phyloP scores from a whole-genome alignment of 2,329 filamentous ascomycete species.

The Scedosporium boydii region DNA sequence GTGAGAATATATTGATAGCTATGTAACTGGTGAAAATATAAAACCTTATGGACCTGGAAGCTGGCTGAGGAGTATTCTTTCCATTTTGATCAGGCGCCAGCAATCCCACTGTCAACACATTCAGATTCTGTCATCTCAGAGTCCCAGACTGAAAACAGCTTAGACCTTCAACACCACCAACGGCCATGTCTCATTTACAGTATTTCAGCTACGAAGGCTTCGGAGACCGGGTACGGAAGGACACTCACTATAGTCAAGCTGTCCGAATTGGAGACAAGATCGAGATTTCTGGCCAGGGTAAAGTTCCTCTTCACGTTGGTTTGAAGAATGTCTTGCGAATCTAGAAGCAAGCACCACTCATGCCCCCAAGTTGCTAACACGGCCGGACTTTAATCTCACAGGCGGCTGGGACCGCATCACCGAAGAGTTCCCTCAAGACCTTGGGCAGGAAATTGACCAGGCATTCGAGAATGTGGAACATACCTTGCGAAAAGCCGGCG shows the following conservation, averaged over 20 bases:
- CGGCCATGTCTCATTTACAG: constrained; percentile 19
- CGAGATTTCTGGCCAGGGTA: constrained; percentile 37
- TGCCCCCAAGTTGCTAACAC: no score
- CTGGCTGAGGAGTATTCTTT: no score
- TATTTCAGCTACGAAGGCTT: constrained; percentile 19
- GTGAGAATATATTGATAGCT: no score
- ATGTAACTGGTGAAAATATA: no score
- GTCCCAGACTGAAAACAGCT: no score
- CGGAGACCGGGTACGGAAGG: constrained; percentile 19
- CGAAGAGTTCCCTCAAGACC: constrained; percentile 18
- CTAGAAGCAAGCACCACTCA: no score
- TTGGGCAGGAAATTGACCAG: constrained; percentile 33
- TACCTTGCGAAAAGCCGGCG: constrained; percentile 37
- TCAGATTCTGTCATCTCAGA: no score
- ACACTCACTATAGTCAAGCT: constrained; percentile 33
- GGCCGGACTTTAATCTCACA: constrained; percentile 5
- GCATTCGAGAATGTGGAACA: constrained; percentile 46
- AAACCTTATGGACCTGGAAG: no score
- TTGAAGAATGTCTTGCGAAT: no score
- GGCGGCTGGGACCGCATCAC: constrained; percentile 19
- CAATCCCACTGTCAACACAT: no score
- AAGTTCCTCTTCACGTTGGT: neutral
- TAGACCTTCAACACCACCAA: no score
- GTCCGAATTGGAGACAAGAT: constrained; percentile 38
- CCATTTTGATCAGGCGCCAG: no score